Base-by-base conservation (phyloP, 2,329 filamentous ascomycete genomes). In the Emmonsiellopsis sp. region DNA sequence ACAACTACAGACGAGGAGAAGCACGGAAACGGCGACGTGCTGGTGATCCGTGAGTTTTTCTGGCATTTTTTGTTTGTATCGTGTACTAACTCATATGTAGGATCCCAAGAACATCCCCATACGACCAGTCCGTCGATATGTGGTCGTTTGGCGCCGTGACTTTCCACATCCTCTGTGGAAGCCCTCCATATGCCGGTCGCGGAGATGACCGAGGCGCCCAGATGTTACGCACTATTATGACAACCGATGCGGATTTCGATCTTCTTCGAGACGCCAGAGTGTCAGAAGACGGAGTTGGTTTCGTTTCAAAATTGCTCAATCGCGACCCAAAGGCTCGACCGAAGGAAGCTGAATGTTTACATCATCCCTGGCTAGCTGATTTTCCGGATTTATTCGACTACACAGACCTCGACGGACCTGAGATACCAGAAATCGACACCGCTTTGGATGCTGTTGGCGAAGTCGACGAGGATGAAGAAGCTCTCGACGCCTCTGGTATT, bases 121-220 rank as follows among this genome's bases (percentile, higher is more conserved):
- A 98, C 68, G 89, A 85, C 64, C 89, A 95, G 57, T 89, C 90
- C 1, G 88, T 97, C 34, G 93, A 98, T 66, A 87, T 96, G 57
- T 98, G 93, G 92, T 97, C 93, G 0, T 82, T 95, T 46, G 93
- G 89, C 13, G 93, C 91, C 11, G 93, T 98, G 1, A 72, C 97
- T 5, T 98, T 90, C 73, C 93, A 87, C 64, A 78, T 89, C 6
- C 75, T 98, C n/a, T 90, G 86, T 5, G 83, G 82, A 9, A 78
- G 79, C 32, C 87, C 92, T 31, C 92, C 93, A 0, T 97, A 89
- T 67, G 85, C 85, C 31, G 90, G 87, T 13, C 82, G 84, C 58
- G 83, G 80, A 31, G 88, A 89, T 60, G 83, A 86, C 50, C 85
- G 83, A 58, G 87, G 92, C 57, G 83, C 84, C 3, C 86, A 88